phyloP scores from a whole-genome alignment of 2,329 filamentous ascomycete genomes.

The Fusarium nelsonii region DNA sequence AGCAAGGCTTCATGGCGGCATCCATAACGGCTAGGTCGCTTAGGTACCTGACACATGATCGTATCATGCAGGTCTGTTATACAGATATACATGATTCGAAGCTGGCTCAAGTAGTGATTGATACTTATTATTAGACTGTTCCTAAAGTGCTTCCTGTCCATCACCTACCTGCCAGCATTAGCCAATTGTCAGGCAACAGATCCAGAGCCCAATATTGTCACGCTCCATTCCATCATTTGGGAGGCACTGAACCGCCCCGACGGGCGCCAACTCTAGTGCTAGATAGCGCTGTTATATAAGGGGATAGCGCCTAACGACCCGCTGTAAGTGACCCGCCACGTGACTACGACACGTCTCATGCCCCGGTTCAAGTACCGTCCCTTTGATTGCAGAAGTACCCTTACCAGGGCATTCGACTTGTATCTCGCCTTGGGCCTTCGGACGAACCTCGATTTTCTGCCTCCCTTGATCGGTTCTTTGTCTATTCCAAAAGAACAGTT shows the following conservation, averaged over 20 bases:
- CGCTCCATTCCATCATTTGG: constrained; percentile 11
- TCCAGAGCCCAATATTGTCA: constrained; percentile 3
- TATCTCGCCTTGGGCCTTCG: constrained; percentile 46
- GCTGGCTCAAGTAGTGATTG: not conserved
- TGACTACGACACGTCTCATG: constrained; percentile 44
- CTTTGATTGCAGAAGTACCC: constrained; percentile 46
- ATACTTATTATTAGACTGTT: constrained; percentile 9
- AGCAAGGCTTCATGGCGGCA: constrained; percentile 30
- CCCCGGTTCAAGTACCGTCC: constrained; percentile 44
- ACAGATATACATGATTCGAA: not conserved
- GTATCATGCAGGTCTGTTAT: constrained; percentile 12
- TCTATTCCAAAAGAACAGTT: constrained; percentile 28
- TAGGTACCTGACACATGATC: constrained; percentile 27
- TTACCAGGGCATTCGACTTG: constrained; percentile 41
- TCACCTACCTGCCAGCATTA: not conserved
- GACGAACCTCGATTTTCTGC: constrained; percentile 39
- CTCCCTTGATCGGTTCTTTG: constrained; percentile 43
- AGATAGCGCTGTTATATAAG: constrained; percentile 44
- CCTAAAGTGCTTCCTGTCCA: not conserved
- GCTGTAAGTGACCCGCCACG: constrained; percentile 41
- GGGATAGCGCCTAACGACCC: constrained; percentile 41
- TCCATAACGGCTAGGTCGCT: constrained; percentile 22
- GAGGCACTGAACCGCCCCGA: constrained; percentile 24
- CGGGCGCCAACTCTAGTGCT: constrained; percentile 45
- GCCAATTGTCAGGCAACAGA: constrained; percentile 5